phyloP scores from a whole-genome alignment of 805 yeast species.

The Zygosaccharomyces siamensis region DNA sequence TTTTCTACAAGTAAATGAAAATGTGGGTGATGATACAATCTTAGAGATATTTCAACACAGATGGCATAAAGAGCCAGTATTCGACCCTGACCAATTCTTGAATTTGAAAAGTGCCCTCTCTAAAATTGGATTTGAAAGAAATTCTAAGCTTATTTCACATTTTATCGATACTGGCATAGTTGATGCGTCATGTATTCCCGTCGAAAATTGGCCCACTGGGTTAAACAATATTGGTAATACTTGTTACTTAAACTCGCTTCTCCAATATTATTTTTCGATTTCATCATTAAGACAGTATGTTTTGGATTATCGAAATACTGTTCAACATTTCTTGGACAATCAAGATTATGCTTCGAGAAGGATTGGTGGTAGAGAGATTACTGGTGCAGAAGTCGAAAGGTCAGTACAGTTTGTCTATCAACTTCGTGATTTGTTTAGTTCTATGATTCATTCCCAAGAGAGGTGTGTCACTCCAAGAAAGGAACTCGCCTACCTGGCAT shows the following conservation, averaged over 20 bases:
- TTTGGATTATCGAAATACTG: conserved; percentile 46
- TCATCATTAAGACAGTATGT: conserved; percentile 71
- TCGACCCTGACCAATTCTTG: conserved; percentile 45
- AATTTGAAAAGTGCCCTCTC: conserved; percentile 54
- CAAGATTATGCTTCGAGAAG: conserved; percentile 42
- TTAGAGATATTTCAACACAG: conserved; percentile 32
- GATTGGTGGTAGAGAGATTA: conserved; percentile 82
- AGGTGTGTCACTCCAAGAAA: conserved; percentile 75
- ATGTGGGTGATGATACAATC: conserved; percentile 49
- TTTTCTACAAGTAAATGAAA: conserved; percentile 44
- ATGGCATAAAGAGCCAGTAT: conserved; percentile 26
- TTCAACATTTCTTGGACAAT: conserved; percentile 26
- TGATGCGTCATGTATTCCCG: conserved; percentile 55
- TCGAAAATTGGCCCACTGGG: conserved; percentile 82
- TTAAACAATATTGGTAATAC: conserved; percentile 93
- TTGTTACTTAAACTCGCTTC: conserved; percentile 83
- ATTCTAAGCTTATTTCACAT: conserved; percentile 51
- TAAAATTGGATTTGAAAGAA: conserved; percentile 48
- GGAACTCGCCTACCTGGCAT: conserved; percentile 84
- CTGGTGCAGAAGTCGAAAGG: conserved; percentile 70
- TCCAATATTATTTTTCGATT: conserved; percentile 86
- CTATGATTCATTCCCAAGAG: conserved; percentile 57
- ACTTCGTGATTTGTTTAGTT: conserved; percentile 60
- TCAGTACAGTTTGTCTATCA: conserved; percentile 78
- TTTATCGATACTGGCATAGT: conserved; percentile 59